These are phyloP conservation scores for Eucalyptus pumila DNA, from an alignment of 345 rosid genomes.

Conservation along the genomic window DNA sequence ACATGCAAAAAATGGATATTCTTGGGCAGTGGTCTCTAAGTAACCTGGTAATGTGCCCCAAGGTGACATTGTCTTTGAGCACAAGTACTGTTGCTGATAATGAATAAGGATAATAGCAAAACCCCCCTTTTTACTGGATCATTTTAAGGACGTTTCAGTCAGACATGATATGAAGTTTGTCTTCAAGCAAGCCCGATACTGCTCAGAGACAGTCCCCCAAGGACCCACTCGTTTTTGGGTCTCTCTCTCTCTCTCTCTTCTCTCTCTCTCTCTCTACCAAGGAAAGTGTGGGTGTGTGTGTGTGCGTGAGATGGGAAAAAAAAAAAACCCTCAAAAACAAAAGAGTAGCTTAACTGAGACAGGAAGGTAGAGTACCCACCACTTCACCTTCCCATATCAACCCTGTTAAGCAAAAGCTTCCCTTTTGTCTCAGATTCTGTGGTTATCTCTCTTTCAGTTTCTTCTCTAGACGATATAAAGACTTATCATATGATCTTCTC, in stretches of 20 bases:
- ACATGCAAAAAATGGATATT: background rate
- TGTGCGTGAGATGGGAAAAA: no score
- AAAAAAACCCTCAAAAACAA: constrained; percentile 1
- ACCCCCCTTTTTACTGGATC: background rate
- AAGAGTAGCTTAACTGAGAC: constrained; percentile 7
- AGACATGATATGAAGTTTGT: background rate
- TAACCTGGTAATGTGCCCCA: background rate
- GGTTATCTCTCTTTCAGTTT: background rate
- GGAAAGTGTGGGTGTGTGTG: background rate
- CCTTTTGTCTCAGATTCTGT: background rate
- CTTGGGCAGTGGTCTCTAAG: background rate
- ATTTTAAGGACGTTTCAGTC: background rate
- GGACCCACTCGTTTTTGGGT: background rate
- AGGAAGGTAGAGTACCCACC: constrained; percentile 30
- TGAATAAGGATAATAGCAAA: background rate
- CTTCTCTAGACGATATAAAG: background rate
- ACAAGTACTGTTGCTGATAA: background rate
- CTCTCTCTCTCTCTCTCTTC: background rate
- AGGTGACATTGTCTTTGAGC: background rate
- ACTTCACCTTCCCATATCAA: constrained; percentile 17
- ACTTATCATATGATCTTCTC: background rate
- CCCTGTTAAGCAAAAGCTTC: background rate
- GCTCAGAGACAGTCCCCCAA: background rate
- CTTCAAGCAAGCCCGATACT: background rate
- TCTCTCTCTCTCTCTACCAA: background rate